Evolutionary conservation across 305 asterid genomes (phyloP).

Genomic region (Withania somnifera): DNA sequence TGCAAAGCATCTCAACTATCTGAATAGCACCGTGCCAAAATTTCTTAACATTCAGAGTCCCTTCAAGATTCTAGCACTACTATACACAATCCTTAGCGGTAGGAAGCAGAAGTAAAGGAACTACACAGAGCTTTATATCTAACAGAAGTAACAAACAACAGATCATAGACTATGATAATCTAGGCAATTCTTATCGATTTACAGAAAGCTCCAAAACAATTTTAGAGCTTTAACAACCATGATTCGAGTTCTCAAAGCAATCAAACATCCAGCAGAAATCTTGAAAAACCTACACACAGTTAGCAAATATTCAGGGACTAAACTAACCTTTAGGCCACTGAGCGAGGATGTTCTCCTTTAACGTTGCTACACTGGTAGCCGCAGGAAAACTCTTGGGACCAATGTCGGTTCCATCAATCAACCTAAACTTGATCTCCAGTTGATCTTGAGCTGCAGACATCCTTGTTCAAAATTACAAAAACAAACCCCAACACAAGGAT

Average conservation of each 20-base stretch:
- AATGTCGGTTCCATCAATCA: constrained; percentile 89
- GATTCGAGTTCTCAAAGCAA: not conserved
- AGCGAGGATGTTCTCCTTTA: constrained; percentile 80
- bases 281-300: not conserved
- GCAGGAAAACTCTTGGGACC: constrained; percentile 65
- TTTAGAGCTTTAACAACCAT: not conserved
- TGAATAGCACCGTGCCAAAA: not conserved
- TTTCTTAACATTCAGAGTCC: not conserved
- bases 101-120: not conserved
- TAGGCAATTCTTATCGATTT: not conserved
- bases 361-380: constrained; percentile 60
- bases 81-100: not conserved
- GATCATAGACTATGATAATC: not conserved
- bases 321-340: constrained; percentile 91
- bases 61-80: not conserved
- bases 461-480: constrained; percentile 7
- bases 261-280: not conserved
- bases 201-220: too few relatives aligned
- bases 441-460: constrained; percentile 18
- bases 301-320: constrained; percentile 5
- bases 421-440: constrained; percentile 75
- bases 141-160: not conserved
- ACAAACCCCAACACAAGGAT: constrained; percentile 23
- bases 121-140: not conserved
- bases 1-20: not conserved